phyloP scores from a whole-genome alignment of 176 grass and related monocot genomes.

The Rhipidocladum racemiflorum region DNA sequence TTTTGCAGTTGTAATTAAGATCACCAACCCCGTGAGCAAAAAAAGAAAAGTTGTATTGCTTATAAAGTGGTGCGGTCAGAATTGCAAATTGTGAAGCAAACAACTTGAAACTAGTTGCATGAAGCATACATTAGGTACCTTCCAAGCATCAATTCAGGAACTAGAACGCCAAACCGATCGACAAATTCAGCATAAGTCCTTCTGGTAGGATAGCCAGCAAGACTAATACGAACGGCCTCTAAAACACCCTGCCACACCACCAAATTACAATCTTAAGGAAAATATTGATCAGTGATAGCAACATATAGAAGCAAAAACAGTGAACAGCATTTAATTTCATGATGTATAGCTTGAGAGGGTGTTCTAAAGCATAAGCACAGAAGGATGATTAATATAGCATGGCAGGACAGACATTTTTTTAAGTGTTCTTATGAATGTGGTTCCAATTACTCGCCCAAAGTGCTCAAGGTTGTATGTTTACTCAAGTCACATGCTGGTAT shows the following conservation, averaged over 20 bases:
- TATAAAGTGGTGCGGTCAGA: background rate
- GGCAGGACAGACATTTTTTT: background rate
- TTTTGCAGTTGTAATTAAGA: background rate
- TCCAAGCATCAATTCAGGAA: slow-evolving; percentile 64
- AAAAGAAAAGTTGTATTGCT: slow-evolving; percentile 4
- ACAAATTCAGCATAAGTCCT: slow-evolving; percentile 95
- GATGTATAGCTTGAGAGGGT: slow-evolving; percentile 22
- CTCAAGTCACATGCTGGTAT: slow-evolving; percentile 10
- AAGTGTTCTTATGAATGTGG: background rate
- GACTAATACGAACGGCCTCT: slow-evolving; percentile 98
- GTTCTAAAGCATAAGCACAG: background rate
- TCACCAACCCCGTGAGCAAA: background rate
- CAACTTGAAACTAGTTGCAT: slow-evolving; percentile 26
- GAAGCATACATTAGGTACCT: slow-evolving; percentile 47
- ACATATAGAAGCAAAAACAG: slow-evolving; percentile 24
- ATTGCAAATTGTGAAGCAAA: slow-evolving; percentile 26
- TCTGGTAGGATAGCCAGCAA: slow-evolving; percentile 98
- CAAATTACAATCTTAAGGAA: slow-evolving; percentile 29
- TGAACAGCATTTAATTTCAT: background rate
- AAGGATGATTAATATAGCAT: background rate
- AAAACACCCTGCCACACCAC: slow-evolving; percentile 77
- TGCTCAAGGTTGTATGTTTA: background rate
- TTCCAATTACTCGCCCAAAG: slow-evolving; percentile 7
- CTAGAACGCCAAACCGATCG: slow-evolving; percentile 88
- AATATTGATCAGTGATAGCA: background rate